Evolutionary conservation across 2,329 filamentous ascomycete species (phyloP), one percentile per base, ranked within the genome.

Genomic region (Huntiella omanensis): DNA sequence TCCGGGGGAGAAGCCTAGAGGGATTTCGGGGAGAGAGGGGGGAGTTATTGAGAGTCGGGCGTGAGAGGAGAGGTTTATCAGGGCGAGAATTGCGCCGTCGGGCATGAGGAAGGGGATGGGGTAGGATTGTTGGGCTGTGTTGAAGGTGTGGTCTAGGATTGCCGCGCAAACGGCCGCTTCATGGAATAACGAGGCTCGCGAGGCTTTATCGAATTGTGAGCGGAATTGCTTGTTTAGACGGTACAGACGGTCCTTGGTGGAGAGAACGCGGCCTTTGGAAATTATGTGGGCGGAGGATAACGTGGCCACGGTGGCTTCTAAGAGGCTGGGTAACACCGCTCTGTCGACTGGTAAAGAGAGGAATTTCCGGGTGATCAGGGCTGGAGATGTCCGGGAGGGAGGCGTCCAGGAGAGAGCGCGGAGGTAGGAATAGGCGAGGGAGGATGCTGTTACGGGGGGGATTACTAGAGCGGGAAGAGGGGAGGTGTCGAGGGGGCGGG

Each of bases 1-100:
- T 12, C 73, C 73, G 5, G 78, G 77, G 45, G 74, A 71, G 54
- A 85, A 80, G 1, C 82, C 81, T 56, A 81, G 78, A 2, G 77
- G 75, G 28, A 82, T 74, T 43, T 69, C 54, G 1, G 74, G 73
- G 4, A 80, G 68, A 36, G 77, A 64, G 1, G 67, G 56, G 0
- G 72, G 64, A 3, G 67, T 60, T 5, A 82, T 55, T 12, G 57
- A 63, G 37, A 85, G 63, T 36, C 71, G 67, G 3, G 73, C 70
- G 43, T 69, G 58, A 1, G 75, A 72, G 50, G 77, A 70, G 46
- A 87, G 58, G 53, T 82, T 82, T 36, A 75, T 67, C 47, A 81
- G 61, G 1, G 75, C 78, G 65, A 84, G 71, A 49, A 80, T 69
- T 28, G 73, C 67, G 19, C 78, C 78, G 52, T 84, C 77, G 32